Percentiles rank a stretch among this genome's conserved stretches.
phyloP scores from a whole-genome alignment of 2,329 filamentous ascomycete species.

The Aspergillaceae sp. region DNA sequence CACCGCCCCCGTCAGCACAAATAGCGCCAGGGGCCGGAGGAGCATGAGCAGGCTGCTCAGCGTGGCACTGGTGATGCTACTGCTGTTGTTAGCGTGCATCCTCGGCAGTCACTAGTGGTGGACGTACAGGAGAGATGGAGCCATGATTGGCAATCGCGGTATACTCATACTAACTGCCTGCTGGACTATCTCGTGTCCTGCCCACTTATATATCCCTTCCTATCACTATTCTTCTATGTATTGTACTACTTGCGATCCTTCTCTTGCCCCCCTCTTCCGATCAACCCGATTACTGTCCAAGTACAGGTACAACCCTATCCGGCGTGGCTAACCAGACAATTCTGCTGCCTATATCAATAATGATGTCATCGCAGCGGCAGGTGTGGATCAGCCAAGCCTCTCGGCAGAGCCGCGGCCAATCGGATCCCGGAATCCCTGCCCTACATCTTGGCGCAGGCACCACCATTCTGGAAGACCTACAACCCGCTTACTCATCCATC shows the following conservation, averaged over 20 bases:
- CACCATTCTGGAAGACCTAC: neutral
- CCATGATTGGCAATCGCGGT: no score
- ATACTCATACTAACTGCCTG: no score
- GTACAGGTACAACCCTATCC: neutral
- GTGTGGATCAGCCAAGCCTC: neutral
- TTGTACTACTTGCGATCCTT: no score
- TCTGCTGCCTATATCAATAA: neutral
- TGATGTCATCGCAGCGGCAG: neutral
- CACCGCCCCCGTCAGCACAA: neutral
- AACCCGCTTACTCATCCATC: no score
- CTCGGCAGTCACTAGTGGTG: no score
- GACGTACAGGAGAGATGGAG: no score
- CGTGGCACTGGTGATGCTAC: neutral
- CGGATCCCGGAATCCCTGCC: neutral
- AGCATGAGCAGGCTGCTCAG: neutral
- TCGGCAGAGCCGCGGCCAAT: neutral
- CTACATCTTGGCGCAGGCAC: neutral
- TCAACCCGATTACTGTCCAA: neutral
- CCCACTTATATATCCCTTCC: no score
- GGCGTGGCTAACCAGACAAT: neutral
- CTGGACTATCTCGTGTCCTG: no score
- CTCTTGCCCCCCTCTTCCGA: no score
- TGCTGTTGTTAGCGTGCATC: neutral
- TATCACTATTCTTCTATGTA: no score
- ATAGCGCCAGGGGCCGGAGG: neutral